Percentiles rank a stretch among this genome's conserved stretches.
Evolutionary conservation across 768 basidiomycete genomes (phyloP).

Genomic region (Boletus rubescentipes): DNA sequence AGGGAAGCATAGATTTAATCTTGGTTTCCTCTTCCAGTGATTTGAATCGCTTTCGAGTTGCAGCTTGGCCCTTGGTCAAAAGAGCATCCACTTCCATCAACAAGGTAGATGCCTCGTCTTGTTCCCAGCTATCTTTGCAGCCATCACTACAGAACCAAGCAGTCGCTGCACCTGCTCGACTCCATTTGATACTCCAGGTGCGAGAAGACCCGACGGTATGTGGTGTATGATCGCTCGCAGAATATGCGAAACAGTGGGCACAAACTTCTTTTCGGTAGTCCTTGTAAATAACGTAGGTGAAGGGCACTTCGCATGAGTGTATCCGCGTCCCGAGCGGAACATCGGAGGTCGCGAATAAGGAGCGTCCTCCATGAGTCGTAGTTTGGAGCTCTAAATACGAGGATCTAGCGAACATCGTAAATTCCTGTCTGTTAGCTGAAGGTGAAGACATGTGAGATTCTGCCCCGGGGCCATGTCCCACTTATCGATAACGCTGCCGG

Average conservation of each 20-base stretch:
- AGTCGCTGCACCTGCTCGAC: conserved; percentile 35
- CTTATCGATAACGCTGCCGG: neutral
- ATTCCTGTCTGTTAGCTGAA: neutral
- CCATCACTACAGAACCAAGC: conserved; percentile 56
- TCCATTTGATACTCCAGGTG: conserved; percentile 46
- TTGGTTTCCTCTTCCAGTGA: conserved; percentile 22
- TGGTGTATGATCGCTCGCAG: conserved; percentile 31
- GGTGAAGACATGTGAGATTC: conserved; percentile 11
- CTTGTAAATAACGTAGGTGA: conserved; percentile 56
- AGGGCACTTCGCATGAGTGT: conserved; percentile 47
- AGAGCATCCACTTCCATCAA: conserved; percentile 34
- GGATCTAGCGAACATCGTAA: neutral
- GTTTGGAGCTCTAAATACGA: conserved; percentile 24
- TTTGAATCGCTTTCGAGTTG: conserved; percentile 30
- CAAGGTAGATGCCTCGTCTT: conserved; percentile 32
- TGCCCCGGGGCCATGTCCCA: neutral
- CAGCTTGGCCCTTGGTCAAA: conserved; percentile 35
- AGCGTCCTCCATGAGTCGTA: conserved; percentile 52
- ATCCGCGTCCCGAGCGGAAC: conserved; percentile 46
- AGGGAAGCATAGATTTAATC: conserved; percentile 18
- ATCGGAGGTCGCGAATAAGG: conserved; percentile 45
- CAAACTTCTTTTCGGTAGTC: conserved; percentile 69
- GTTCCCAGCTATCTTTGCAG: conserved; percentile 48
- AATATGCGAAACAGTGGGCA: conserved; percentile 61
- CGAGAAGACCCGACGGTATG: conserved; percentile 22